Percentiles rank a stretch among this genome's conserved stretches.
These are phyloP conservation scores for Xylaria castorea DNA, from an alignment of 495 filamentous ascomycete genomes.

Conservation along the genomic window DNA sequence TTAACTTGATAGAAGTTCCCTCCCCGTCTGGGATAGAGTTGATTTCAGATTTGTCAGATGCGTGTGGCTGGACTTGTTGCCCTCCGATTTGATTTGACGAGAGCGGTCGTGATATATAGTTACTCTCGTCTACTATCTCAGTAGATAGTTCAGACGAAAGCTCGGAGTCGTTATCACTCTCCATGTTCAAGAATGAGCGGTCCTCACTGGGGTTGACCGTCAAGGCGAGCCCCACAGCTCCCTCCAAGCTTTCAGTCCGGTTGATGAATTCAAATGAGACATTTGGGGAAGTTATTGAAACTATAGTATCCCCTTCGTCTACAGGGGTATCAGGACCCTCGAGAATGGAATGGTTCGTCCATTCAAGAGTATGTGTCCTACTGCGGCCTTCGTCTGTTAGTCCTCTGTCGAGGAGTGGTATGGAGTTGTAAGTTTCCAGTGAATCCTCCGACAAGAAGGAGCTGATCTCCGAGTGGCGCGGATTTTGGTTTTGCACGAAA, in stretches of 20 bases:
- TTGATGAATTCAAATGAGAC: constrained; percentile 57
- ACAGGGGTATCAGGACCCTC: constrained; percentile 44
- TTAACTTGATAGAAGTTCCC: constrained; percentile 72
- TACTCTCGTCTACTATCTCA: constrained; percentile 65
- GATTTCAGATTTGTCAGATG: background rate
- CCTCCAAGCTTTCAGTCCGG: constrained; percentile 53
- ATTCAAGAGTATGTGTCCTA: constrained; percentile 48
- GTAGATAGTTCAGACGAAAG: constrained; percentile 82
- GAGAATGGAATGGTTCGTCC: constrained; percentile 55
- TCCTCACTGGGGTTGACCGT: constrained; percentile 42
- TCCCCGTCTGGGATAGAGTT: constrained; percentile 24
- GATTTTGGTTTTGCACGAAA: constrained; percentile 25
- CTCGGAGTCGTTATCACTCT: constrained; percentile 74
- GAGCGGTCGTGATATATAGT: constrained; percentile 41
- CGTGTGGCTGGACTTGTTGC: background rate
- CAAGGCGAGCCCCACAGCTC: constrained; percentile 40
- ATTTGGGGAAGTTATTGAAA: constrained; percentile 38
- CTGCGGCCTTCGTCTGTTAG: constrained; percentile 63
- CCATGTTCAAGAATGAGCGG: constrained; percentile 69
- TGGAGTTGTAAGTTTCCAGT: constrained; percentile 72
- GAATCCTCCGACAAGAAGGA: constrained; percentile 60
- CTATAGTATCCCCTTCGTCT: constrained; percentile 41
- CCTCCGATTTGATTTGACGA: constrained; percentile 37
- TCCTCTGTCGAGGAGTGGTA: constrained; percentile 76
- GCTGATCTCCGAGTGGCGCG: constrained; percentile 41